Evolutionary conservation across 2,329 filamentous ascomycete species (phyloP).

Genomic region (Ophiobolus disseminans): DNA sequence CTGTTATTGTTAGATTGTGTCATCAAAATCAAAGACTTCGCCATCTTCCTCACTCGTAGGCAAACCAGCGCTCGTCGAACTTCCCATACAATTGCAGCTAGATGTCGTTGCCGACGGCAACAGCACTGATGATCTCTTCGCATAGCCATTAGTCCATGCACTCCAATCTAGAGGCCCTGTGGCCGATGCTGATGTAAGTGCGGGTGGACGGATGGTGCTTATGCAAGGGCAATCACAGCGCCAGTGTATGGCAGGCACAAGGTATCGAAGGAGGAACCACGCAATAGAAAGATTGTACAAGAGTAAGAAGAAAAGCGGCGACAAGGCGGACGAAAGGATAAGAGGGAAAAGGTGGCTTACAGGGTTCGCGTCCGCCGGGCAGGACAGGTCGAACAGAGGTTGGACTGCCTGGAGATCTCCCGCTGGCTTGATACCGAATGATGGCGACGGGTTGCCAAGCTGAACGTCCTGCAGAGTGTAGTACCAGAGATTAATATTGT

Average conservation of each 20-base stretch:
- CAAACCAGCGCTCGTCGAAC: slow-evolving; percentile 13
- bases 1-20: slow-evolving; percentile 11
- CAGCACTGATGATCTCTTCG: slow-evolving; percentile 23
- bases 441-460: slow-evolving; percentile 67
- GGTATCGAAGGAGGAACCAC: slow-evolving; percentile 18
- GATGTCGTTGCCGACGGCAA: slow-evolving; percentile 5
- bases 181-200: slow-evolving; percentile 18
- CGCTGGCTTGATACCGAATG: slow-evolving; percentile 72
- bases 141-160: slow-evolving; percentile 36
- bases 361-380: slow-evolving; percentile 35
- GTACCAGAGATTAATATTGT: slow-evolving; percentile 65
- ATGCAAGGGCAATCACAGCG: slow-evolving; percentile 20
- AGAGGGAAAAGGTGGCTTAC: slow-evolving; percentile 35
- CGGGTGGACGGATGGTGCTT: slow-evolving; percentile 7
- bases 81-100: slow-evolving; percentile 20
- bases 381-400: slow-evolving; percentile 47
- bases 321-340: slow-evolving; percentile 23
- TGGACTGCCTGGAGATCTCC: slow-evolving; percentile 39
- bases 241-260: slow-evolving; percentile 16
- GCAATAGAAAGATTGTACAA: slow-evolving; percentile 28
- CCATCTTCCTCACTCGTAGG: slow-evolving; percentile 20
- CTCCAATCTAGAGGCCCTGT: slow-evolving; percentile 22
- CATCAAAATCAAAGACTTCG: not conserved
- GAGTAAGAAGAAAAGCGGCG: slow-evolving; percentile 26
- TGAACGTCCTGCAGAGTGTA: slow-evolving; percentile 76